Conservation (phyloP, 2,329 filamentous ascomycete species). For the Xylaria sp. region DNA sequence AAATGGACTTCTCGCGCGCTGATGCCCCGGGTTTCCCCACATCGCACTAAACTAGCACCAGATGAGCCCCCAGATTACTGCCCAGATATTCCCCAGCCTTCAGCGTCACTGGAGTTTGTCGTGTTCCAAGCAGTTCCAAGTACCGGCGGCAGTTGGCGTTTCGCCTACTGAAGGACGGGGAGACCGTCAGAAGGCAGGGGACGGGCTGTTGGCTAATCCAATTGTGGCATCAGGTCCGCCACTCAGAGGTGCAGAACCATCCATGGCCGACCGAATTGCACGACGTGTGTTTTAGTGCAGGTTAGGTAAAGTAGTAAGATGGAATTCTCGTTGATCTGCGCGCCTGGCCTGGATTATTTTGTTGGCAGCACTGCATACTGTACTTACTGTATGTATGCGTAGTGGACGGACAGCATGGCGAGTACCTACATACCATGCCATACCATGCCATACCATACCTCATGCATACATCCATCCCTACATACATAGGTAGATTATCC, state of each 20-base stretch:
- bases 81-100: conserved; percentile 18
- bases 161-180: not conserved
- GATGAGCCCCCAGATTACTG: not conserved
- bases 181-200: not conserved
- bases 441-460: no score
- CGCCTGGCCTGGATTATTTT: no score
- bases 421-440: not conserved
- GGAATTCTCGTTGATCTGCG: no score
- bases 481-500: not conserved
- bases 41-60: conserved; percentile 16
- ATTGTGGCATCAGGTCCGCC: not conserved
- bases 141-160: conserved; percentile 1
- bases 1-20: conserved; percentile 4
- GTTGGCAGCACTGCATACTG: not conserved
- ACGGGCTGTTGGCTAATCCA: not conserved
- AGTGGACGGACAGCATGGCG: not conserved
- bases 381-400: not conserved
- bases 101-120: not conserved
- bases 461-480: not conserved
- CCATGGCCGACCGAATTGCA: not conserved
- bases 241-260: not conserved
- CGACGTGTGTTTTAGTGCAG: not conserved
- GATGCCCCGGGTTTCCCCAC: conserved; percentile 31
- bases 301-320: not conserved
- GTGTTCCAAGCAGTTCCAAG: no score